Evolutionary conservation across 140 eudicot species (phyloP).

Genomic region (Erigeron philadelphicus): DNA sequence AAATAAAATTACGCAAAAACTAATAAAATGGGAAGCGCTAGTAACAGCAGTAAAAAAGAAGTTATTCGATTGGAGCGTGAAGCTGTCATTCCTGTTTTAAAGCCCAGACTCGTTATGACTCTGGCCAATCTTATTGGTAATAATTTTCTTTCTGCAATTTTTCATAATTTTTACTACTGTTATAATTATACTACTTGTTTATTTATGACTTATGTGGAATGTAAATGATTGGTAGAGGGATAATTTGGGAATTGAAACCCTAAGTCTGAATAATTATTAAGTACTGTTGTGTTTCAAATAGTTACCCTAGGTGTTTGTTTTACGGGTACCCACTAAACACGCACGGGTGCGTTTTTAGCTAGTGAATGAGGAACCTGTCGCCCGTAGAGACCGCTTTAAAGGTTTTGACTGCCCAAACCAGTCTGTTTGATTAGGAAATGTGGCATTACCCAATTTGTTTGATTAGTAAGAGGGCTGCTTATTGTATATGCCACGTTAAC

Average conservation of each 20-base stretch:
- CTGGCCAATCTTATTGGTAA: constrained; percentile 89
- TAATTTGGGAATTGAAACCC: too few species aligned
- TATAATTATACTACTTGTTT: neutral
- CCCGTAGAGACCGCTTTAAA: too few species aligned
- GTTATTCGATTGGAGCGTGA: constrained; percentile 87
- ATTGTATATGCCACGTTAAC: neutral
- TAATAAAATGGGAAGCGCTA: constrained; percentile 26
- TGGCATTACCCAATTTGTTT: neutral
- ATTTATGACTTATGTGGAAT: neutral
- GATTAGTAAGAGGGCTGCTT: neutral
- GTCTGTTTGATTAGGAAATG: too few species aligned
- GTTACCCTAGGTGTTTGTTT: too few species aligned
- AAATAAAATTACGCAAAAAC: neutral
- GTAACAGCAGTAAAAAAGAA: constrained; percentile 40
- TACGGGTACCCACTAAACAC: too few species aligned
- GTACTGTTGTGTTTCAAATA: too few species aligned
- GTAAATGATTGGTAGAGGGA: too few species aligned
- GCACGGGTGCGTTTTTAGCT: too few species aligned
- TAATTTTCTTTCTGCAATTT: neutral
- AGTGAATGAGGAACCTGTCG: too few species aligned
- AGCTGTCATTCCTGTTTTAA: constrained; percentile 80
- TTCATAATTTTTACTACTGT: neutral
- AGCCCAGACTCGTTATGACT: constrained; percentile 76
- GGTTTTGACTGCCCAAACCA: too few species aligned
- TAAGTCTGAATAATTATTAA: too few species aligned